These are phyloP conservation scores for Torulaspora maleeae DNA, from an alignment of 805 yeast species.

Conservation along the genomic window DNA sequence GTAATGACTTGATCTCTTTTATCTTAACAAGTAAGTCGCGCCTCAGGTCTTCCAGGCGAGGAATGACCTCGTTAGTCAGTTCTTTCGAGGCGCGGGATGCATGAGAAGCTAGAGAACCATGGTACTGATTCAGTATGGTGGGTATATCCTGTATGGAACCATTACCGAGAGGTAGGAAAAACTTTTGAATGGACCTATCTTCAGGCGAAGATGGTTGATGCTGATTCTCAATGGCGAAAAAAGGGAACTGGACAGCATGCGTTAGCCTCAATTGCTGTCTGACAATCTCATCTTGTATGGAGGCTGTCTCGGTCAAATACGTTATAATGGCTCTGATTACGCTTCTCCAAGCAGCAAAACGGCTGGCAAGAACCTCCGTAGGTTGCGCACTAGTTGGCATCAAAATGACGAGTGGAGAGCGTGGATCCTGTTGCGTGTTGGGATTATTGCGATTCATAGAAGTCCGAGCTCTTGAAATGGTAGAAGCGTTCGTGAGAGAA, in stretches of 20 bases:
- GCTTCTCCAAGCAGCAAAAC: slow-evolving; percentile 84
- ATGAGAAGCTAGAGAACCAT: slow-evolving; percentile 52
- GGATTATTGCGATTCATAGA: slow-evolving; percentile 14
- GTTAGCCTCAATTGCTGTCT: slow-evolving; percentile 78
- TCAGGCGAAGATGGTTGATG: slow-evolving; percentile 26
- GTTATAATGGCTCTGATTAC: slow-evolving; percentile 68
- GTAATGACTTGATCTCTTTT: slow-evolving; percentile 76
- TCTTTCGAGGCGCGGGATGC: slow-evolving; percentile 58
- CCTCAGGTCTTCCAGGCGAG: slow-evolving; percentile 61
- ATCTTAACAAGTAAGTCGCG: slow-evolving; percentile 79
- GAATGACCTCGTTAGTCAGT: slow-evolving; percentile 55
- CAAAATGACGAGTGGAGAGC: slow-evolving; percentile 45
- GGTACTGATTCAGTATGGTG: slow-evolving; percentile 59
- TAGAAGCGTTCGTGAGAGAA: slow-evolving; percentile 16
- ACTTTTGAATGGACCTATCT: slow-evolving; percentile 35
- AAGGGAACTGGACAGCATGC: slow-evolving; percentile 59
- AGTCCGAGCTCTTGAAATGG: slow-evolving; percentile 13
- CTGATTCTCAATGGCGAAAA: slow-evolving; percentile 31
- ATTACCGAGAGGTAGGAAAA: slow-evolving; percentile 71
- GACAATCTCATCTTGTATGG: slow-evolving; percentile 83
- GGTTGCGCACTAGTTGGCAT: slow-evolving; percentile 68
- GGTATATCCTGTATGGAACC: slow-evolving; percentile 85
- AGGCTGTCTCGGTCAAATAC: slow-evolving; percentile 73
- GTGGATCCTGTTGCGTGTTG: slow-evolving; percentile 37
- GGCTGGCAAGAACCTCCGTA: slow-evolving; percentile 75